These are phyloP conservation scores for Pseudonitzschia delicatissima DNA, from an alignment of 108 stramenopile species.

Conservation along the genomic window DNA sequence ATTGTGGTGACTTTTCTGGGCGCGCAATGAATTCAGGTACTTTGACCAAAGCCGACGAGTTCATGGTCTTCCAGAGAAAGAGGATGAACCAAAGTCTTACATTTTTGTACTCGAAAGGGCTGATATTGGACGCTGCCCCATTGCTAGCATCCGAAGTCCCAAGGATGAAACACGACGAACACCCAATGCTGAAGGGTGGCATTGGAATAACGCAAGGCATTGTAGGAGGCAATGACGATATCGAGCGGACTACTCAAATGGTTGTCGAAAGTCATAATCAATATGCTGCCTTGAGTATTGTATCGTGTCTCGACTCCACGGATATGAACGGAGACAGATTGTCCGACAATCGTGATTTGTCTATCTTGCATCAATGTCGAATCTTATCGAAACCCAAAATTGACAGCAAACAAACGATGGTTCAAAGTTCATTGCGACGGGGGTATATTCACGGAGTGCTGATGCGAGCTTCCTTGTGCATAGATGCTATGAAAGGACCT, in stretches of 20 bases:
- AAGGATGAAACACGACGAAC: constrained; percentile 26
- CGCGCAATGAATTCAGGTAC: constrained; percentile 60
- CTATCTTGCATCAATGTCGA: constrained; percentile 44
- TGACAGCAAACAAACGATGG: constrained; percentile 30
- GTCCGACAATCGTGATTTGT: constrained; percentile 72
- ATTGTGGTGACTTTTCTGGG: constrained; percentile 55
- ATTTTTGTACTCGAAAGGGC: constrained; percentile 58
- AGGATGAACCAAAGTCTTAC: constrained; percentile 63
- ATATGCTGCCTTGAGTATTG: constrained; percentile 53
- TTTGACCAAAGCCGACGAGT: constrained; percentile 68
- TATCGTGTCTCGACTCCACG: constrained; percentile 12
- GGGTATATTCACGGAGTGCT: constrained; percentile 65
- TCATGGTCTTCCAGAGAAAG: constrained; percentile 62
- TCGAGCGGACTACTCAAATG: constrained; percentile 53
- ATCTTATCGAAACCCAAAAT: constrained; percentile 30
- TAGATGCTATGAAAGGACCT: constrained; percentile 60
- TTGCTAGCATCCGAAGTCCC: constrained; percentile 34
- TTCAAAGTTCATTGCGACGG: constrained; percentile 39
- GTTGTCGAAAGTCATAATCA: constrained; percentile 50
- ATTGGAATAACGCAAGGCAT: constrained; percentile 60
- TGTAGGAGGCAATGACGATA: constrained; percentile 61
- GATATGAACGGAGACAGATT: constrained; percentile 20
- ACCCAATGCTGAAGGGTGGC: constrained; percentile 21
- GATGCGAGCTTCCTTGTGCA: constrained; percentile 54
- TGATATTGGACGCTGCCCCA: constrained; percentile 67